These are phyloP conservation scores for Circinella minor DNA, from an alignment of 371 early-diverging fungal genomes.

Conservation along the genomic window DNA sequence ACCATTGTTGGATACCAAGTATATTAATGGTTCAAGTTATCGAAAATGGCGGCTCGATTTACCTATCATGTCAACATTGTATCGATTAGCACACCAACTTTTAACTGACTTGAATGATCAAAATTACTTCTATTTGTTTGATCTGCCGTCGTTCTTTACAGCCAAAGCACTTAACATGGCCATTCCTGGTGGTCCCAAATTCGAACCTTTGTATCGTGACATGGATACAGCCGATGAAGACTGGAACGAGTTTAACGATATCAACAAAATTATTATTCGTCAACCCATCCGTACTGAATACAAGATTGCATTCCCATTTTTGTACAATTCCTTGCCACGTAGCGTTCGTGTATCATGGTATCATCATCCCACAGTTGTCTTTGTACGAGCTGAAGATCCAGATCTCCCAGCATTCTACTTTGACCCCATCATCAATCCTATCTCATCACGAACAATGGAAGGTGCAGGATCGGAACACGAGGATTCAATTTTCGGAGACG, in stretches of 20 bases:
- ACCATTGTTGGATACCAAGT: slow-evolving; percentile 85
- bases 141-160: slow-evolving; percentile 93
- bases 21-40: slow-evolving; percentile 91
- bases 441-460: slow-evolving; percentile 80
- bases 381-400: slow-evolving; percentile 90
- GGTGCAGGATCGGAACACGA: slow-evolving; percentile 66
- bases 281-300: slow-evolving; percentile 98
- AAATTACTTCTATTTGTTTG: slow-evolving; percentile 98
- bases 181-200: slow-evolving; percentile 99
- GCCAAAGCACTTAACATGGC: slow-evolving; percentile 98
- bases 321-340: slow-evolving; percentile 96
- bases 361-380: slow-evolving; percentile 91
- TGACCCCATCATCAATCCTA: slow-evolving; percentile 97
- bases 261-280: slow-evolving; percentile 98
- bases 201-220: slow-evolving; percentile 96
- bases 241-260: slow-evolving; percentile 99
- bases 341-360: slow-evolving; percentile 93
- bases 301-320: slow-evolving; percentile 97
- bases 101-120: slow-evolving; percentile 92
- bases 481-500: slow-evolving; percentile 88
- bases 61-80: slow-evolving; percentile 93
- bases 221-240: slow-evolving; percentile 96
- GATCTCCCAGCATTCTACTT: slow-evolving; percentile 97
- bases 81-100: slow-evolving; percentile 92
- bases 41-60: slow-evolving; percentile 91